Base-by-base conservation (phyloP, 1,284 basidiomycete species). In the Cystobasidium pallidum region DNA sequence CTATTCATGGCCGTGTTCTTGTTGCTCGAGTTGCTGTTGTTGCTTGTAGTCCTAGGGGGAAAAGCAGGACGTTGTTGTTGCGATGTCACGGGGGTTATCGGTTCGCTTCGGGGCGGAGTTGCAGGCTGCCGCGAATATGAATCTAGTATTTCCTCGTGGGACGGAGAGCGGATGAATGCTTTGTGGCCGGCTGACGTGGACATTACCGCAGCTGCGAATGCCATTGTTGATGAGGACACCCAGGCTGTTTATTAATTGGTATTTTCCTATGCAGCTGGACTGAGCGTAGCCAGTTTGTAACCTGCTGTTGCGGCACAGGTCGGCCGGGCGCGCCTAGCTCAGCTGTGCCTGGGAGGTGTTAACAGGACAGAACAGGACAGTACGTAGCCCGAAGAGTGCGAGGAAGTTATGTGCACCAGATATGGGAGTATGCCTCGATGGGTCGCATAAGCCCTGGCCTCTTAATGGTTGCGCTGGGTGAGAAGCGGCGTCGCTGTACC, bases 141-240 rank as follows among this genome's bases (percentile, higher is more conserved):
- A 28, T 51, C 49, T 51, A 51, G 49, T 51, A 57, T 34, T 34
- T 32, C 54, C 15, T 34, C 54, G 54, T 36, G 24, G 8, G 54
- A 57, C 6, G 54, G 54, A 4, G 54, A 57, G 19, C 32, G 24
- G 17, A 28, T 36, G 54, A 61, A 61, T 26, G 58, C 58, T 28
- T 34, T 39, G 34, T 61, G 58, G 19, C 58, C 58, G 6, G 34
- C 62, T 51, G 62, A 64, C 28, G 62, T 51, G 26, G 62, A 64
- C 32, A 47, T 47, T 19, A 64, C 62, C 36, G 62, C 62, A 64
- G 62, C 62, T 32, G 62, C 62, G 47, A 64, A 64, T 26, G 62
- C 62, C 62, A 64, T 64, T 6, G 8, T 61, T 41, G 41, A n/a
- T 45, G 21, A 21, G n/a, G n/a, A n/a, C n/a, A 17, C 26, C 41